Evolutionary conservation across 1,284 basidiomycete species (phyloP), one percentile per base, ranked within the genome.

Genomic region (Limonomyces culmigenus): DNA sequence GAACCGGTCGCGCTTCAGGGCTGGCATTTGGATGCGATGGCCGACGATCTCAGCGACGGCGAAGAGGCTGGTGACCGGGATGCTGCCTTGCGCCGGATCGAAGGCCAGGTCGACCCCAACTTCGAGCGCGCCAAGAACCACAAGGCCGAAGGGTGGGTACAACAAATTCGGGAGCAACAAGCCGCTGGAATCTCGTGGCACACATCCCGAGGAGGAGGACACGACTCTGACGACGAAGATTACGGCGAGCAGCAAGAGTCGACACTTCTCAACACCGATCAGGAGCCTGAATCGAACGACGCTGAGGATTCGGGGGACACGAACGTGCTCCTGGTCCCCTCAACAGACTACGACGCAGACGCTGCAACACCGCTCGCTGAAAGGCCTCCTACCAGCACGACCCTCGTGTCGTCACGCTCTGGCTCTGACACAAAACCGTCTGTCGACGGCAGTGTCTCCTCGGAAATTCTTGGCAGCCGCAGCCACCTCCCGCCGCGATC

Each of bases 141-240:
- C 36, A 85, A 84, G 49, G 84, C 89, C 3, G 77, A 87, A 49
- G 67, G 70, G 6, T 87, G 84, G 78, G 74, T 91, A 39, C 67
- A 70, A 43, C 70, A 66, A 15, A 80, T 85, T 15, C 69, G 71
- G 44, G 64, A 73, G 41, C 64, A 76, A 20, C 58, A 74, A 52
- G 67, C 60, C 3, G 63, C 62, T 16, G 74, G 73, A 1, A 70
- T 75, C 42, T 74, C 72, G 49, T 8, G 25, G 25, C 62, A 59
- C 1, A 54, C 70, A 34, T 74, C 72, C 38, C 59, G 51, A 14
- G 60, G 67, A 14, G 55, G 64, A 30, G 71, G 67, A 43, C 60
- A 59, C 27, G 59, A 59, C 11, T 58, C 60, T 2, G 59, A 63
- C 1, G 56, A 58, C 3, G 63, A 27, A n/a, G 59, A 62, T 36